phyloP scores from a whole-genome alignment of 306 rosid species.

The Aeschynomene evenia region DNA sequence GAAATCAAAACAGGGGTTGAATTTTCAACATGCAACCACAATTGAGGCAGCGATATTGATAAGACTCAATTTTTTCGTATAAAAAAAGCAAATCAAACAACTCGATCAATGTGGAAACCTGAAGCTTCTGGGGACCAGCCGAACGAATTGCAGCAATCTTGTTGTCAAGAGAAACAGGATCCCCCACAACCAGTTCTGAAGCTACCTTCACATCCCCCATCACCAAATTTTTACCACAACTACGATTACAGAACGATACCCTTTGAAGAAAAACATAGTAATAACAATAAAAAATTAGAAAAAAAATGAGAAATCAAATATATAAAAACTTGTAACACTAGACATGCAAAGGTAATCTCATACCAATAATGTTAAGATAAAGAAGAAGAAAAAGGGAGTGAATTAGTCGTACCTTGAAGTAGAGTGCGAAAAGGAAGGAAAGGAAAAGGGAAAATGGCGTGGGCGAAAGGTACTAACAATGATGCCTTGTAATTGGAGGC shows the following conservation, averaged over 20 bases:
- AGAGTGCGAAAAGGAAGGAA: conserved; percentile 16
- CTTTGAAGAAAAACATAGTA: conserved; percentile 16
- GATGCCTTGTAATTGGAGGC: conserved; percentile 39
- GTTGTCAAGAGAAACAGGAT: conserved; percentile 39
- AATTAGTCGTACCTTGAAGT: conserved; percentile 33
- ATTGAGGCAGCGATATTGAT: too few species aligned
- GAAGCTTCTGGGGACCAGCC: conserved; percentile 61
- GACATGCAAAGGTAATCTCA: not conserved
- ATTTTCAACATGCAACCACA: not conserved
- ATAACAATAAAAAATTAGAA: not conserved
- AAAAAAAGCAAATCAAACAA: not conserved
- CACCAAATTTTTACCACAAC: conserved; percentile 28
- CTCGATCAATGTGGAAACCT: conserved; percentile 41
- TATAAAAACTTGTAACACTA: not conserved
- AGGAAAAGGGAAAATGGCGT: conserved; percentile 11
- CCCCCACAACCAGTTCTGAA: conserved; percentile 39
- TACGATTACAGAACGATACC: conserved; percentile 33
- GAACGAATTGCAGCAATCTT: conserved; percentile 58
- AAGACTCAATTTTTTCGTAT: too few species aligned
- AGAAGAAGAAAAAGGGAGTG: not conserved
- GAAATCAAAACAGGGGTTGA: not conserved
- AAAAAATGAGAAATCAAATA: not conserved
- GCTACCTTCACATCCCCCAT: conserved; percentile 41
- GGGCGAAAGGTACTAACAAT: not conserved
- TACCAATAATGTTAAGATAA: not conserved